Conservation (phyloP, 1,284 basidiomycete species). For the Laetiporus sulphureus region DNA sequence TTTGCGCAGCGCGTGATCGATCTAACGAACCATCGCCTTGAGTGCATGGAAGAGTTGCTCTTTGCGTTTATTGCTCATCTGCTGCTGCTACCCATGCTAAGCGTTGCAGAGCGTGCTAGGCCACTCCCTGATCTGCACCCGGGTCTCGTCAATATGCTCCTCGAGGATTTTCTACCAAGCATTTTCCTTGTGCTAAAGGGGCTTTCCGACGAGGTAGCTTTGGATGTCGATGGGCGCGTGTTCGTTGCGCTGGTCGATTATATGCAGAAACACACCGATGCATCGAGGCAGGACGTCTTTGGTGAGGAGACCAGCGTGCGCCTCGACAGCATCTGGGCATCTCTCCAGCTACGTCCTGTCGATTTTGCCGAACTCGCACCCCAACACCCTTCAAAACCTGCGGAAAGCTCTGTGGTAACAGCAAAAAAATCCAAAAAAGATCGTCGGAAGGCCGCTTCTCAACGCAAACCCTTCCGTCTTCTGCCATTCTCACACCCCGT, state of each 20-base stretch:
- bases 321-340: conserved; percentile 22
- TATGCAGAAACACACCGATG: conserved; percentile 20
- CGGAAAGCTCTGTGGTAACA: background rate
- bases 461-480: conserved; percentile 19
- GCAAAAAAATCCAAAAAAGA: no score
- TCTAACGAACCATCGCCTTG: no score
- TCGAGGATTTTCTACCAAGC: conserved; percentile 31
- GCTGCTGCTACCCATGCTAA: conserved; percentile 34
- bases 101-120: conserved; percentile 38
- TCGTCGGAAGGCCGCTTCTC: background rate
- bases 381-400: conserved; percentile 8
- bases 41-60: conserved; percentile 17
- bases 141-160: conserved; percentile 25
- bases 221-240: conserved; percentile 47
- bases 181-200: conserved; percentile 29
- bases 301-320: conserved; percentile 23
- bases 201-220: conserved; percentile 18
- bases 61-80: conserved; percentile 37
- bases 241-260: conserved; percentile 37
- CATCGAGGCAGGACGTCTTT: conserved; percentile 22
- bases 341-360: conserved; percentile 11
- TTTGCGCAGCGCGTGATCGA: background rate
- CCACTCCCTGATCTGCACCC: conserved; percentile 22
- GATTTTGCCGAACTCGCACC: conserved; percentile 10
- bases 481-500: conserved; percentile 46